A percentile compares a stretch with the other conserved stretches of the same genome.
Conservation (phyloP, 2,329 filamentous ascomycete species). For the Calonectria pteridis region DNA sequence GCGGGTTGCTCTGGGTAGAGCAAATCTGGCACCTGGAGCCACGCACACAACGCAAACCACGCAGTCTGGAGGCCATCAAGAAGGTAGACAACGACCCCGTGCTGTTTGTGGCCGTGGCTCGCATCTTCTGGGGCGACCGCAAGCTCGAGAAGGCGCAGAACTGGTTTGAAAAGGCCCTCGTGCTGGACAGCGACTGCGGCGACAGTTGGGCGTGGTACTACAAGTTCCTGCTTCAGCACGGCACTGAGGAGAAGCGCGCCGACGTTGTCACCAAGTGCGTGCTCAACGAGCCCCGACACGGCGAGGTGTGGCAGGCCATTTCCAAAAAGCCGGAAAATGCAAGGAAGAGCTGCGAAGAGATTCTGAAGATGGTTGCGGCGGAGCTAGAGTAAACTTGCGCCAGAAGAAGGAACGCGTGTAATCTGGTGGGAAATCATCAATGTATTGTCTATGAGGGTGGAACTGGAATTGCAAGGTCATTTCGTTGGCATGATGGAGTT, state of each 20-base stretch:
- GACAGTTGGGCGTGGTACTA: constrained; percentile 99
- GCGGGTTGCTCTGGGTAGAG: constrained; percentile 91
- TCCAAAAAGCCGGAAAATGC: constrained; percentile 90
- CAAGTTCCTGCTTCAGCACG: constrained; percentile 92
- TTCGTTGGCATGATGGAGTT: constrained; percentile 20
- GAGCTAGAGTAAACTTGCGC: constrained; percentile 48
- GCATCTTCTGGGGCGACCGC: constrained; percentile 96
- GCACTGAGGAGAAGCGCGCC: constrained; percentile 89
- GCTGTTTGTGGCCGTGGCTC: constrained; percentile 90
- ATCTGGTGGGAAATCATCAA: neutral
- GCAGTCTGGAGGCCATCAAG: constrained; percentile 94
- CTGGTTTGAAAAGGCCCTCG: constrained; percentile 97
- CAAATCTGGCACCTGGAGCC: constrained; percentile 95
- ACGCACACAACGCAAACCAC: constrained; percentile 91
- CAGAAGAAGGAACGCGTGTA: neutral
- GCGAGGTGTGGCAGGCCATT: constrained; percentile 89
- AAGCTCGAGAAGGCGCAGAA: constrained; percentile 92
- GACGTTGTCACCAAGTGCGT: constrained; percentile 88
- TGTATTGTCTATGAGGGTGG: constrained; percentile 5
- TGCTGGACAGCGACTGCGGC: constrained; percentile 87
- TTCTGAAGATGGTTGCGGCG: constrained; percentile 82
- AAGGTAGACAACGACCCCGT: constrained; percentile 93
- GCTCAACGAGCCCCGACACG: constrained; percentile 88
- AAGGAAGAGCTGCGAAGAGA: constrained; percentile 79
- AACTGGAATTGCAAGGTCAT: constrained; percentile 13